phyloP scores from a whole-genome alignment of 2,329 filamentous ascomycete genomes.

The Fusarium heterosporum region DNA sequence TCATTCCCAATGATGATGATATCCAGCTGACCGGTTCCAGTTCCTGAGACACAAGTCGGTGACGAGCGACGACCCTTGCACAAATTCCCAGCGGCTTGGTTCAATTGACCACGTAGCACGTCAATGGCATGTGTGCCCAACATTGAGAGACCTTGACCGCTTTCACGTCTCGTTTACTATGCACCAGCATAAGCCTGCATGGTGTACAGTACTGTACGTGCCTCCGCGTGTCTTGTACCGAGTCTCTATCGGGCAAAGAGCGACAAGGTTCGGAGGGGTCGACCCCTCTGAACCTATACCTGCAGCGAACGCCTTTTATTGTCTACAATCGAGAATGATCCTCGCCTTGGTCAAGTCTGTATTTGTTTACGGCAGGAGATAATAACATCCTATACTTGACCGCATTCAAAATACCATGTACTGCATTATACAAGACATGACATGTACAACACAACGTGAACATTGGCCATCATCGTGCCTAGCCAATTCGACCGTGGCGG shows the following conservation, averaged over 20 bases:
- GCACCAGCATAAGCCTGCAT: not conserved
- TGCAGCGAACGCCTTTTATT: conserved; percentile 31
- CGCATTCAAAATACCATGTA: not conserved
- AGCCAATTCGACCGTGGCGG: conserved; percentile 26
- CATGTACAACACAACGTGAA: conserved; percentile 9
- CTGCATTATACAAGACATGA: too few relatives aligned
- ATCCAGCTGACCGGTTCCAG: conserved; percentile 37
- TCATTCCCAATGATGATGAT: conserved; percentile 26
- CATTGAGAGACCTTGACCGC: conserved; percentile 27
- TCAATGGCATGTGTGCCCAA: conserved; percentile 19
- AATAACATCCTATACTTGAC: conserved; percentile 9
- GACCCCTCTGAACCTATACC: conserved; percentile 9
- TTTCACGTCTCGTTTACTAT: conserved; percentile 24
- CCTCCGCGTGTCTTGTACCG: conserved; percentile 26
- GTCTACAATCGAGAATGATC: conserved; percentile 26
- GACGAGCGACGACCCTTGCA: conserved; percentile 3
- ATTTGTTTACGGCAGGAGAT: conserved; percentile 18
- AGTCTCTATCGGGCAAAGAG: conserved; percentile 23
- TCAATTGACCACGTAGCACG: conserved; percentile 34
- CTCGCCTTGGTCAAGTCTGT: conserved; percentile 18
- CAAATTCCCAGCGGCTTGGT: conserved; percentile 39
- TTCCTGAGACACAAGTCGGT: conserved; percentile 35
- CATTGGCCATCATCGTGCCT: conserved; percentile 9
- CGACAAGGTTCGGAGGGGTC: conserved; percentile 13
- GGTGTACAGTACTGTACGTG: conserved; percentile 3